These are phyloP conservation scores for Cryptococcus sp. DNA, from an alignment of 1,284 basidiomycete species.

Conservation along the genomic window DNA sequence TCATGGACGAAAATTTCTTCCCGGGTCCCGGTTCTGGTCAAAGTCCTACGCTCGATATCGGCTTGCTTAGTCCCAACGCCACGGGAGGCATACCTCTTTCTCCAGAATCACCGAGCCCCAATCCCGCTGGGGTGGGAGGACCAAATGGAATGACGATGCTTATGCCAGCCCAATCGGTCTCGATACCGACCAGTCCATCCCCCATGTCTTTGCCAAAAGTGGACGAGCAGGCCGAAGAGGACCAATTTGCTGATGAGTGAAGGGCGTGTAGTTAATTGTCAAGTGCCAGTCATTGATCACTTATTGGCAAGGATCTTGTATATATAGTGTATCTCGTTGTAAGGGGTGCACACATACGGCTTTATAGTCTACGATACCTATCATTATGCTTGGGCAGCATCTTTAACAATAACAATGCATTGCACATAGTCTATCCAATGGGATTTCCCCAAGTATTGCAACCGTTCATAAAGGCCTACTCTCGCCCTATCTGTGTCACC, in stretches of 20 bases:
- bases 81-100: slow-evolving; percentile 8
- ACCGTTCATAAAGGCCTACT: no score
- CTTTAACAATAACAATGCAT: no score
- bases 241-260: background rate
- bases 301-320: background rate
- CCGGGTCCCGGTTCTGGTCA: slow-evolving; percentile 7
- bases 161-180: background rate
- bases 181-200: background rate
- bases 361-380: no score
- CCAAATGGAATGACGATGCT: slow-evolving; percentile 4
- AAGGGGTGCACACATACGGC: no score
- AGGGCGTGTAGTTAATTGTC: background rate
- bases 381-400: no score
- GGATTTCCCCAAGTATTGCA: no score
- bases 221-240: slow-evolving; percentile 10
- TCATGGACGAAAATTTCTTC: slow-evolving; percentile 18
- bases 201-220: slow-evolving; percentile 3
- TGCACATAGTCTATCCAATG: no score
- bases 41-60: background rate
- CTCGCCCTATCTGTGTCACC: no score
- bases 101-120: slow-evolving; percentile 10
- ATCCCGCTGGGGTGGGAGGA: slow-evolving; percentile 5
- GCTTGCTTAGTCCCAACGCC: slow-evolving; percentile 8
- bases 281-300: background rate
- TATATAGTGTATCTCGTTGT: no score